Evolutionary conservation across 768 basidiomycete species (phyloP).

Genomic region (Heimioporus sp.): DNA sequence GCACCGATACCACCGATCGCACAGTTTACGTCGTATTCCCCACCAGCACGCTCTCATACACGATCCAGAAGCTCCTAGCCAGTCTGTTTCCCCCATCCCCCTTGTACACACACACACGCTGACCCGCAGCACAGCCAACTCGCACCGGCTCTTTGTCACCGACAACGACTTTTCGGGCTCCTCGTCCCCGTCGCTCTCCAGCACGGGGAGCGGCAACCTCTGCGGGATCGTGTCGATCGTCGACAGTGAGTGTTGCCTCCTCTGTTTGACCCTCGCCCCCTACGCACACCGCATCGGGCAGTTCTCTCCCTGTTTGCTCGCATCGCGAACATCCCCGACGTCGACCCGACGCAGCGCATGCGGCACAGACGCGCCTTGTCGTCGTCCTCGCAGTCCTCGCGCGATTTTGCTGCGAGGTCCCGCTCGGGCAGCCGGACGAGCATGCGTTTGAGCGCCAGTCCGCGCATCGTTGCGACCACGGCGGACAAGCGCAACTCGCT

Average conservation of each 20-base stretch:
- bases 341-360: slow-evolving; percentile 77
- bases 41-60: slow-evolving; percentile 60
- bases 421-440: slow-evolving; percentile 44
- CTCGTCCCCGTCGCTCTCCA: slow-evolving; percentile 47
- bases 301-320: slow-evolving; percentile 80
- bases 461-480: slow-evolving; percentile 30
- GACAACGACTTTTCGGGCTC: slow-evolving; percentile 50
- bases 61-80: slow-evolving; percentile 78
- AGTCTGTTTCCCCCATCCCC: slow-evolving; percentile 46
- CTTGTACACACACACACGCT: slow-evolving; percentile 1
- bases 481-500: slow-evolving; percentile 31
- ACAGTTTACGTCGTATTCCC: slow-evolving; percentile 75
- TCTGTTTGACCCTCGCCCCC: background rate
- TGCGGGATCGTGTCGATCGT: slow-evolving; percentile 81
- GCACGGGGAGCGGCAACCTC: slow-evolving; percentile 40
- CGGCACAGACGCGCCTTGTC: slow-evolving; percentile 80
- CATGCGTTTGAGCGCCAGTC: slow-evolving; percentile 31
- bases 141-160: slow-evolving; percentile 78
- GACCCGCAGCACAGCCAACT: slow-evolving; percentile 50
- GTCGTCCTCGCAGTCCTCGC: slow-evolving; percentile 56
- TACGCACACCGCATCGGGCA: slow-evolving; percentile 24
- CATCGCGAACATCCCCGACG: slow-evolving; percentile 65
- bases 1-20: background rate
- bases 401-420: slow-evolving; percentile 36
- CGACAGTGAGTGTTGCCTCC: slow-evolving; percentile 53